These are phyloP conservation scores for Hemileccinum impolitum DNA, from an alignment of 768 basidiomycete species.

Conservation along the genomic window DNA sequence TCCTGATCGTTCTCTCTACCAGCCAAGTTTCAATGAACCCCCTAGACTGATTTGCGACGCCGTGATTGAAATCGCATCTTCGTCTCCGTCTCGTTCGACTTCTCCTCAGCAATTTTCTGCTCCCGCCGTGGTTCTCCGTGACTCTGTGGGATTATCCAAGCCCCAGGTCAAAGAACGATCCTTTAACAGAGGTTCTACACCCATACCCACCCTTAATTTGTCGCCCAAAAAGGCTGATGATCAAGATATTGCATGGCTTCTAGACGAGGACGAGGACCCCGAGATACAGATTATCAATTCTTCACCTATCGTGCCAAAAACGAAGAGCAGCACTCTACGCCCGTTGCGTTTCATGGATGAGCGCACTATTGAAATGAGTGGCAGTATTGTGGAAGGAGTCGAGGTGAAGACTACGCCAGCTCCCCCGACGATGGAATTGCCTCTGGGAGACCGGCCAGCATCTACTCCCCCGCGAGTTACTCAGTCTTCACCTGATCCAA, in stretches of 20 bases:
- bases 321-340: slow-evolving; percentile 2
- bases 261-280: slow-evolving; percentile 62
- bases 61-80: slow-evolving; percentile 33
- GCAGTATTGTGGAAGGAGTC: slow-evolving; percentile 15
- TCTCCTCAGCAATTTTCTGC: slow-evolving; percentile 10
- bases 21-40: slow-evolving; percentile 6
- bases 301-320: slow-evolving; percentile 35
- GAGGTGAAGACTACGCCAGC: slow-evolving; percentile 18
- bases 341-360: slow-evolving; percentile 14
- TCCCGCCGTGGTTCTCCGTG: background rate
- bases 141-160: background rate
- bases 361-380: slow-evolving; percentile 12
- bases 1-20: slow-evolving; percentile 5
- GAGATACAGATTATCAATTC: slow-evolving; percentile 52
- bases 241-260: slow-evolving; percentile 59
- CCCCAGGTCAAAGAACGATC: slow-evolving; percentile 12
- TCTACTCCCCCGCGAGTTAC: slow-evolving; percentile 28
- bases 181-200: background rate
- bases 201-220: background rate
- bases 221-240: slow-evolving; percentile 12
- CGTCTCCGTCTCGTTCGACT: slow-evolving; percentile 22
- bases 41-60: slow-evolving; percentile 22
- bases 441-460: slow-evolving; percentile 31
- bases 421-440: slow-evolving; percentile 6
- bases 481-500: slow-evolving; percentile 18